Conservation (phyloP, 805 yeast species). For the Peterozyma toletana region DNA sequence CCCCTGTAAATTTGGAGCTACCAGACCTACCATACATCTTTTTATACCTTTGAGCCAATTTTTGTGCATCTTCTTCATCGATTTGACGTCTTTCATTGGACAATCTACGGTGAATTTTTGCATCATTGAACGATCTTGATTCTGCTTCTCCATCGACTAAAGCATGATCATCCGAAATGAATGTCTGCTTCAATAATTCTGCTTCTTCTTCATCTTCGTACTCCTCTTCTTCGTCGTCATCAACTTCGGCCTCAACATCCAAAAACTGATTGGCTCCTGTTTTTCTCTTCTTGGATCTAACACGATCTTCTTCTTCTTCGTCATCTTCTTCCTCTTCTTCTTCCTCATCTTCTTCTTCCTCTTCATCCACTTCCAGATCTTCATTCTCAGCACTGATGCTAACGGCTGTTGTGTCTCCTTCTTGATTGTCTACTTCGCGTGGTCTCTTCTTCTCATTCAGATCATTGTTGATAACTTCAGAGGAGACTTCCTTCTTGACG, state of each 20-base stretch:
- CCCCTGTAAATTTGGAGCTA: slow-evolving; percentile 75
- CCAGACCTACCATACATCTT: slow-evolving; percentile 88
- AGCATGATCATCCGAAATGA: slow-evolving; percentile 68
- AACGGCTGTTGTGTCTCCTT: slow-evolving; percentile 14
- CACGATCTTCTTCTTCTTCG: slow-evolving; percentile 49
- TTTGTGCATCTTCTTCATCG: slow-evolving; percentile 92
- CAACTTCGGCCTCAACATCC: slow-evolving; percentile 99
- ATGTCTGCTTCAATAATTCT: slow-evolving; percentile 79
- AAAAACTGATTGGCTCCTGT: slow-evolving; percentile 73
- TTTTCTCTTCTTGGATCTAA: slow-evolving; percentile 38
- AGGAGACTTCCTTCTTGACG: slow-evolving; percentile 2
- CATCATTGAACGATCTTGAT: slow-evolving; percentile 36
- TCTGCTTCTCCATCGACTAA: slow-evolving; percentile 41
- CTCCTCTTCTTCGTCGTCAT: slow-evolving; percentile 91
- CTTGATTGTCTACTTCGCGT: background rate
- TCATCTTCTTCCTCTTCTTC: slow-evolving; percentile 43
- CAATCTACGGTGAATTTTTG: slow-evolving; percentile 82
- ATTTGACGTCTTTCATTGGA: slow-evolving; percentile 77
- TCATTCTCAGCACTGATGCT: slow-evolving; percentile 17
- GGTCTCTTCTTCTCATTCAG: slow-evolving; percentile 2
- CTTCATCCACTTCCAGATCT: slow-evolving; percentile 30
- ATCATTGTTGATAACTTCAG: background rate
- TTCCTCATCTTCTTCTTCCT: slow-evolving; percentile 45
- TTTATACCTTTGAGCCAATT: slow-evolving; percentile 83
- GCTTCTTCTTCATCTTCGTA: slow-evolving; percentile 93